Evolutionary conservation across 2,329 filamentous ascomycete species (phyloP).

Genomic region (Pseudopithomyces chartarum): DNA sequence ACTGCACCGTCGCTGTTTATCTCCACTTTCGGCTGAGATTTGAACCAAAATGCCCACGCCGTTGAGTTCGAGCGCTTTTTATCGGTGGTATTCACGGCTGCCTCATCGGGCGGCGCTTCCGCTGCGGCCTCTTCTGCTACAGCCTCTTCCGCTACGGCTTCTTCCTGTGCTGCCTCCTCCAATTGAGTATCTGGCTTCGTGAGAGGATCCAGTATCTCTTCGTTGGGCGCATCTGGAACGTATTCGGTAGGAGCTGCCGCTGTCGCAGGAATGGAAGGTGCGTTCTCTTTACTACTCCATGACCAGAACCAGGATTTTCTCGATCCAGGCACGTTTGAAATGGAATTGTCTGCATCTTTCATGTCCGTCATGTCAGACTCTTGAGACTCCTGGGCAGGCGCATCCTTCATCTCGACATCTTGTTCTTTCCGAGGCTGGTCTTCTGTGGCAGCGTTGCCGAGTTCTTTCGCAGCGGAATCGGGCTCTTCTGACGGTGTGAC

Average conservation of each 20-base stretch:
- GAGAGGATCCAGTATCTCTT: constrained; percentile 4
- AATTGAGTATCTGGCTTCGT: constrained; percentile 5
- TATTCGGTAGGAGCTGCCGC: constrained; percentile 13
- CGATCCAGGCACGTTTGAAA: constrained; percentile 14
- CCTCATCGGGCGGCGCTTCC: constrained; percentile 13
- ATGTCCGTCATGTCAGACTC: constrained; percentile 15
- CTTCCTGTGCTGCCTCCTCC: not conserved
- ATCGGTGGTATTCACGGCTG: constrained; percentile 10
- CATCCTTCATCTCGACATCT: constrained; percentile 29
- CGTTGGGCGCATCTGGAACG: constrained; percentile 11
- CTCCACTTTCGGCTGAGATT: constrained; percentile 58
- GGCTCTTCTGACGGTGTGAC: constrained; percentile 42
- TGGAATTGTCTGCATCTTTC: constrained; percentile 23
- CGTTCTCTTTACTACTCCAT: constrained; percentile 56
- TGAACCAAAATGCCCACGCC: constrained; percentile 83
- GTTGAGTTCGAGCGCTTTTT: constrained; percentile 57
- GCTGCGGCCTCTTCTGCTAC: constrained; percentile 8
- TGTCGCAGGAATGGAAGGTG: constrained; percentile 30
- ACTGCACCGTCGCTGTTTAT: constrained; percentile 60
- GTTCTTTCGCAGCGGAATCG: constrained; percentile 30
- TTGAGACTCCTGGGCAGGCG: constrained; percentile 2
- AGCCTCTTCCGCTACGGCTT: constrained; percentile 12
- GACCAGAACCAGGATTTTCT: constrained; percentile 54
- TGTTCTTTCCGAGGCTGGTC: constrained; percentile 8
- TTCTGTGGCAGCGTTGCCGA: constrained; percentile 15